phyloP scores from a whole-genome alignment of 1,139 yeast genomes.

The Candida frijolesensis region DNA sequence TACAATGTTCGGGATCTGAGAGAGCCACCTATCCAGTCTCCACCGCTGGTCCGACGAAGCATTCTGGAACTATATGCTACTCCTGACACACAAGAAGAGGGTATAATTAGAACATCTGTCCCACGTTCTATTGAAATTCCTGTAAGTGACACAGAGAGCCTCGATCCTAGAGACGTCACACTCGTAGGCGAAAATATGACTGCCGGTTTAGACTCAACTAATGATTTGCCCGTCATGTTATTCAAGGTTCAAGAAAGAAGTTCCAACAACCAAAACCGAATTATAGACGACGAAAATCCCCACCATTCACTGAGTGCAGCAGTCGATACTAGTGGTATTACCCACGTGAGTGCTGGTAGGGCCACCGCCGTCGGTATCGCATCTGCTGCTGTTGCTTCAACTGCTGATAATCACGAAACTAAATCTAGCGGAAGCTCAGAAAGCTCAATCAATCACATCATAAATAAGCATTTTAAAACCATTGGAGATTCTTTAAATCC shows the following conservation, averaged over 20 bases:
- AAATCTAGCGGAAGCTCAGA: slow-evolving; percentile 4
- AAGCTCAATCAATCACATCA: slow-evolving; percentile 3
- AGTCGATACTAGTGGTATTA: background rate
- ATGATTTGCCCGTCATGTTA: slow-evolving; percentile 32
- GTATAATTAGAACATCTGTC: background rate
- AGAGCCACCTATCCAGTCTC: slow-evolving; percentile 4
- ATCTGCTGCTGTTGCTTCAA: background rate
- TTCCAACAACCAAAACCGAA: slow-evolving; percentile 10
- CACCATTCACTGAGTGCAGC: background rate
- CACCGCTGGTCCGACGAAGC: slow-evolving; percentile 1
- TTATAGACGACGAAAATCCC: background rate
- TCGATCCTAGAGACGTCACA: background rate
- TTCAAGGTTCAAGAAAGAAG: slow-evolving; percentile 33
- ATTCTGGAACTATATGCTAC: background rate
- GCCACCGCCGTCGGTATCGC: background rate
- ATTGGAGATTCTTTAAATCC: slow-evolving; percentile 2
- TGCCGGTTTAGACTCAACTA: slow-evolving; percentile 30
- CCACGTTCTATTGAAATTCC: slow-evolving; percentile 3
- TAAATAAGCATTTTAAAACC: slow-evolving; percentile 1
- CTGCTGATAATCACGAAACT: slow-evolving; percentile 2
- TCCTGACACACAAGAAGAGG: background rate
- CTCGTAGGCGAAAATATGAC: slow-evolving; percentile 20
- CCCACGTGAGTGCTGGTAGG: background rate
- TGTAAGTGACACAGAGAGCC: slow-evolving; percentile 7
- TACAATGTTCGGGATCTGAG: slow-evolving; percentile 1